Base-by-base conservation (phyloP, 805 yeast species). In the Candida endomychidarum region DNA sequence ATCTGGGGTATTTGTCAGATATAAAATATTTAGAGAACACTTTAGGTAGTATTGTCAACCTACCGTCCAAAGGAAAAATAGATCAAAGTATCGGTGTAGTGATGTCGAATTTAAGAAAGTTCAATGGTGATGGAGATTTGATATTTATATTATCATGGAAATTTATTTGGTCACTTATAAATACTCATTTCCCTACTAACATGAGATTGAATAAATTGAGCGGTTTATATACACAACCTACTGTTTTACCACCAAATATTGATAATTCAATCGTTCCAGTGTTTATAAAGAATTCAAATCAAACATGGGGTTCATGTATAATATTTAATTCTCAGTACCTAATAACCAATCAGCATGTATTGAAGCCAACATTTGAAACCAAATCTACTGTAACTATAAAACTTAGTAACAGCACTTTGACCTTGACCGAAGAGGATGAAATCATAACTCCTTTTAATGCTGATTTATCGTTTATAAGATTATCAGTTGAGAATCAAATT, bases 41-140 rank as follows among this genome's bases (percentile, higher is more conserved):
- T 72, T 48, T 57, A 8, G 78, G 78, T 6, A 75, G 68, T 0
- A 42, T 65, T 3, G 70, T 49, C 2, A 37, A 40, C 22, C 2
- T 26, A 5, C 9, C 20, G 4, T 8, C 25, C 4, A 15, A 12
- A 11, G 5, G 5, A 5, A 12, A 6, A 10, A 8, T n/a, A 3
- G 22, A 29, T 6, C 17, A 25, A 21, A 53, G 63, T 1, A 34
- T 66, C 5, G 78, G 78, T 0, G 46, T 73, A 18, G 58, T 73
- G 1, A 41, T 63, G 44, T 72, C 75, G 0, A 61, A 58, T 36
- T 37, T 72, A 16, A 49, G 63, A 10, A 69, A 68, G 42, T 38
- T 41, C 23, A 64, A 70, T 43, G 77, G 77, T 6, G 74, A 70
- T 37, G 78, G 78, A 3, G 76, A 72, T 32, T 48, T 74, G 36